Evolutionary conservation across 2,329 filamentous ascomycete species (phyloP).

Genomic region (Sarocladium brachiariae): DNA sequence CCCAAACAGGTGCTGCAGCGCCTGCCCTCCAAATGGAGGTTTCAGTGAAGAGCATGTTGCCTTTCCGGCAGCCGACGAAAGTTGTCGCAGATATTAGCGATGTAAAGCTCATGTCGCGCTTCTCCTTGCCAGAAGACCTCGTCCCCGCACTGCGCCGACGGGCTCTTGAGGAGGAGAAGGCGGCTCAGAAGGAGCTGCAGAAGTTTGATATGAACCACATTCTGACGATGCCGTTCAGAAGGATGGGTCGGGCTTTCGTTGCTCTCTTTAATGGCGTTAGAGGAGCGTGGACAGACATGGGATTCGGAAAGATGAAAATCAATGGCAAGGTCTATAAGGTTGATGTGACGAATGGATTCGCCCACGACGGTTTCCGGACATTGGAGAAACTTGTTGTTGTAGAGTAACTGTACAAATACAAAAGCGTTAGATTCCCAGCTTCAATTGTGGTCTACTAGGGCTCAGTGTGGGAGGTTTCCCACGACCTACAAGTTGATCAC

Average conservation of each 20-base stretch:
- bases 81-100: conserved; percentile 28
- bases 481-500: too few species aligned
- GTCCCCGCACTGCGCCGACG: conserved; percentile 28
- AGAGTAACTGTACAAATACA: neutral
- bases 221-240: conserved; percentile 51
- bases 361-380: conserved; percentile 51
- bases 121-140: conserved; percentile 31
- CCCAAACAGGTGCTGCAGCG: conserved; percentile 14
- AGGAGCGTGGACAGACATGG: conserved; percentile 48
- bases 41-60: conserved; percentile 41
- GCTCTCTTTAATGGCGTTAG: conserved; percentile 38
- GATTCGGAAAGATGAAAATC: conserved; percentile 45
- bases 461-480: too few species aligned
- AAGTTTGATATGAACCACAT: conserved; percentile 50
- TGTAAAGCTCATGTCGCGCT: conserved; percentile 29
- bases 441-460: too few species aligned
- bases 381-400: conserved; percentile 47
- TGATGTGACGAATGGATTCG: conserved; percentile 50
- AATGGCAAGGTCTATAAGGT: conserved; percentile 47
- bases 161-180: conserved; percentile 23
- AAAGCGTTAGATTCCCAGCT: too few species aligned
- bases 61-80: conserved; percentile 38
- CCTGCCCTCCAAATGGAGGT: conserved; percentile 43
- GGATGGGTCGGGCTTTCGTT: conserved; percentile 34
- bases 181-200: conserved; percentile 30